Evolutionary conservation across 2,329 filamentous ascomycete genomes (phyloP).

Genomic region (Exophiala sp.): DNA sequence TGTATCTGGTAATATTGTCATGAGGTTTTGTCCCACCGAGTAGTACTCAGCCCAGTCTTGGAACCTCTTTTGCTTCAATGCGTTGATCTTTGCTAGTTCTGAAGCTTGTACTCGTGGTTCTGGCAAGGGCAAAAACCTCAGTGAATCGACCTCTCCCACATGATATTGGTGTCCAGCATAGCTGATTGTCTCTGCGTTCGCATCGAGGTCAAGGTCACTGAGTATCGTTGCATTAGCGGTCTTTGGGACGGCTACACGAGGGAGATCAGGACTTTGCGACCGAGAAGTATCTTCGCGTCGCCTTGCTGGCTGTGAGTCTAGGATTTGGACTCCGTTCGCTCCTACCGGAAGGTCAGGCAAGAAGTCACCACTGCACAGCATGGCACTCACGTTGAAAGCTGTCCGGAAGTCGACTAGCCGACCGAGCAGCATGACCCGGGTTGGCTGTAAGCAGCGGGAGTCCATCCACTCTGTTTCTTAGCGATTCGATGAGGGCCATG

Average conservation of each 20-base stretch:
- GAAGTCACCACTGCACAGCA: background rate
- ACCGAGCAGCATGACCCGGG: background rate
- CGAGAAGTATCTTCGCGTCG: background rate
- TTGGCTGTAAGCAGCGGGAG: background rate
- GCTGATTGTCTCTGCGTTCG: slow-evolving; percentile 18
- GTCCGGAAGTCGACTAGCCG: slow-evolving; percentile 13
- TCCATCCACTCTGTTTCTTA: background rate
- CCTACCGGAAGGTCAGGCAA: background rate
- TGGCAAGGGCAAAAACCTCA: slow-evolving; percentile 16
- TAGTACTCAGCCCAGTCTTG: slow-evolving; percentile 21
- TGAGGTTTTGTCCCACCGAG: slow-evolving; percentile 7
- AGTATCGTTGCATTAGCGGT: slow-evolving; percentile 7
- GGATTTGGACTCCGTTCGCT: slow-evolving; percentile 1
- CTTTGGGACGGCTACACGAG: background rate
- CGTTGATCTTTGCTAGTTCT: slow-evolving; percentile 15
- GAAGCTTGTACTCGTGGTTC: slow-evolving; percentile 5
- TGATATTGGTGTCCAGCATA: slow-evolving; percentile 11
- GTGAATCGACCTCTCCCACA: slow-evolving; percentile 1
- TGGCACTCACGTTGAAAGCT: background rate
- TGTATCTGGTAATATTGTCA: slow-evolving; percentile 9
- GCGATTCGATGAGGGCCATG: background rate
- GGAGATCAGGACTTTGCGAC: background rate
- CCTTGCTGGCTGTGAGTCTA: slow-evolving; percentile 7
- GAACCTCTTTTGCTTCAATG: slow-evolving; percentile 19
- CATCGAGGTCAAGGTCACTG: slow-evolving; percentile 23